Evolutionary conservation across 768 basidiomycete species (phyloP), one percentile per base, ranked within the genome.

Genomic region (Boletus tylopilopsis): DNA sequence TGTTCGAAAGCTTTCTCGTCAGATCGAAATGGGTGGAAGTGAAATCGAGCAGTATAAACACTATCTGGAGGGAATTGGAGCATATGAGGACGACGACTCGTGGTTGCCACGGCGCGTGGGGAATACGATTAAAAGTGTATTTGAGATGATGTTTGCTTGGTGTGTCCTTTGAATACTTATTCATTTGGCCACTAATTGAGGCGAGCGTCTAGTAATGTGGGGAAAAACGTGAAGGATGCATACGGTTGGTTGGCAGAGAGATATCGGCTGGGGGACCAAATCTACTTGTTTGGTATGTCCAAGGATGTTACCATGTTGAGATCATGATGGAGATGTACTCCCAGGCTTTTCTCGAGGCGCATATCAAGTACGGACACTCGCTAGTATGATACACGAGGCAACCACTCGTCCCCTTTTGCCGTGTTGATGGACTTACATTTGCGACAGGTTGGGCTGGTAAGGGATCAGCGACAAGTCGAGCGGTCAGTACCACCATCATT

Each of bases 181-280:
- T 29, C 6, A 4, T 2, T 16, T 18, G 9, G 15, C 18, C n/a
- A n/a, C n/a, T 2, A n/a, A 8, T 9, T 12, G 6, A 18, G 3
- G 7, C 12, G 8, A 10, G n/a, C n/a, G n/a, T n/a, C n/a, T 27
- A 73, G 72, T 64, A 68, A 67, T 33, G 63, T 73, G 49, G 62
- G 68, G 33, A 55, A 58, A 33, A 68, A 63, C 32, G 51, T 74
- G 16, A 45, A 66, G 22, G 61, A 54, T 30, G 69, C 61, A 2
- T 71, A 71, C 33, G 56, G 53, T 2, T 71, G 69, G 69, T 45
- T 71, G 2, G 57, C 63, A 2, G 49, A 60, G 25, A 55, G 35
- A 24, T 70, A 71, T 41, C 36, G 51, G 15, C 53, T 56, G 6
- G 69, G 67, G 1, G 69, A 71, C 18, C 12, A 12, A 11, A 42